Percentiles rank a stretch among this genome's conserved stretches.
Evolutionary conservation across 139 green algal species (phyloP).

Genomic region (Chlamydomonas sphaeroides): DNA sequence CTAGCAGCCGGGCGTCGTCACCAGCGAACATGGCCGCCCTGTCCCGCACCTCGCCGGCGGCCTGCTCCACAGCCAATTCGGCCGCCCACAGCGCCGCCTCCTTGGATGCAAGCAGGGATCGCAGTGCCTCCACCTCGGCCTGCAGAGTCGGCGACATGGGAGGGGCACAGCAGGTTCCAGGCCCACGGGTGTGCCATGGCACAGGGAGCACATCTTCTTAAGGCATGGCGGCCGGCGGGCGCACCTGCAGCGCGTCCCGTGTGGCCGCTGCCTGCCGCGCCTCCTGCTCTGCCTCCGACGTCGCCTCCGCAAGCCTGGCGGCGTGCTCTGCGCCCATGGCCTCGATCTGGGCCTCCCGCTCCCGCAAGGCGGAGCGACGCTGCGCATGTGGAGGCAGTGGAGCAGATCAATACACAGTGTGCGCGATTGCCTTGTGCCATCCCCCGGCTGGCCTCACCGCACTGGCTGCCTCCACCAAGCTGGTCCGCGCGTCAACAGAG

Average conservation of each 20-base stretch:
- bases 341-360: conserved; percentile 22
- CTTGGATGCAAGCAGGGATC: conserved; percentile 35
- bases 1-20: conserved; percentile 38
- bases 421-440: too few relatives aligned
- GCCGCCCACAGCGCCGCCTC: conserved; percentile 6
- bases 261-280: neutral
- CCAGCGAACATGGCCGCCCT: conserved; percentile 13
- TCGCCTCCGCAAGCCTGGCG: neutral
- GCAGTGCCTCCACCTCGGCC: conserved; percentile 51
- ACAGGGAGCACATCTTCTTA: neutral
- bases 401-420: too few relatives aligned
- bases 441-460: too few relatives aligned
- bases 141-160: neutral
- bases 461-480: too few relatives aligned
- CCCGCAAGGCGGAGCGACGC: conserved; percentile 21
- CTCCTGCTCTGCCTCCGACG: conserved; percentile 5
- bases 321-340: neutral
- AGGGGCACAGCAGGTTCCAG: neutral
- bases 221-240: neutral
- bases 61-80: neutral
- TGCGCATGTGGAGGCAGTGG: too few relatives aligned
- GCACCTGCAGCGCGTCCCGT: conserved; percentile 29
- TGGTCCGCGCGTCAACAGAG: too few relatives aligned
- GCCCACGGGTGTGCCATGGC: neutral
- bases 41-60: neutral